These are phyloP conservation scores for Fusarium sp. DNA, from an alignment of 2,329 filamentous ascomycete species.

Conservation along the genomic window DNA sequence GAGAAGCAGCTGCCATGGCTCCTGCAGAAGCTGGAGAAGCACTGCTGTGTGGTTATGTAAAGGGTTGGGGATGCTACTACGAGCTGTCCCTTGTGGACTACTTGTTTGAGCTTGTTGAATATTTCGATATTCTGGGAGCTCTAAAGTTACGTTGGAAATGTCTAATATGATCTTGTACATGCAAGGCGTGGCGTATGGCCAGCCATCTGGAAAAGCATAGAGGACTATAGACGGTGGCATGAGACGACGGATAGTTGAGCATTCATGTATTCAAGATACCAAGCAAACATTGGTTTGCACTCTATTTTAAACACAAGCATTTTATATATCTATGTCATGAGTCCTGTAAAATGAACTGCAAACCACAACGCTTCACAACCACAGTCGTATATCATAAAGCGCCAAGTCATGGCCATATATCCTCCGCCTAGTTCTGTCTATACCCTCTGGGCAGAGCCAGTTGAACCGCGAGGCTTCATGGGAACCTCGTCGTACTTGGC, in stretches of 20 bases:
- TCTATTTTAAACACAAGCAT: background rate
- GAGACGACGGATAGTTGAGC: background rate
- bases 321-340: background rate
- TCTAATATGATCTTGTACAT: background rate
- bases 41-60: conserved; percentile 79
- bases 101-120: conserved; percentile 11
- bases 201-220: conserved; percentile 8
- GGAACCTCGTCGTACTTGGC: conserved; percentile 15
- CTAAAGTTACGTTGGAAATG: conserved; percentile 6
- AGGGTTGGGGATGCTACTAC: conserved; percentile 16
- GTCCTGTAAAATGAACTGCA: background rate
- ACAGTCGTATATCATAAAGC: background rate
- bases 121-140: conserved; percentile 11
- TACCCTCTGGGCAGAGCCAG: background rate
- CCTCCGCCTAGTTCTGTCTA: background rate
- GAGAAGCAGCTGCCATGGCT: conserved; percentile 67
- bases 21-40: conserved; percentile 69
- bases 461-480: background rate
- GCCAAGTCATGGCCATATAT: background rate
- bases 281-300: conserved; percentile 17
- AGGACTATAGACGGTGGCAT: conserved; percentile 15
- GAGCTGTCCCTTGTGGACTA: conserved; percentile 6
- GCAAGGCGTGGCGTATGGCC: background rate
- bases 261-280: conserved; percentile 23
- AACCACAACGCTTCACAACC: background rate